These are phyloP conservation scores for Erysiphe neolycopersici DNA, from an alignment of 2,329 filamentous ascomycete species.

Conservation along the genomic window DNA sequence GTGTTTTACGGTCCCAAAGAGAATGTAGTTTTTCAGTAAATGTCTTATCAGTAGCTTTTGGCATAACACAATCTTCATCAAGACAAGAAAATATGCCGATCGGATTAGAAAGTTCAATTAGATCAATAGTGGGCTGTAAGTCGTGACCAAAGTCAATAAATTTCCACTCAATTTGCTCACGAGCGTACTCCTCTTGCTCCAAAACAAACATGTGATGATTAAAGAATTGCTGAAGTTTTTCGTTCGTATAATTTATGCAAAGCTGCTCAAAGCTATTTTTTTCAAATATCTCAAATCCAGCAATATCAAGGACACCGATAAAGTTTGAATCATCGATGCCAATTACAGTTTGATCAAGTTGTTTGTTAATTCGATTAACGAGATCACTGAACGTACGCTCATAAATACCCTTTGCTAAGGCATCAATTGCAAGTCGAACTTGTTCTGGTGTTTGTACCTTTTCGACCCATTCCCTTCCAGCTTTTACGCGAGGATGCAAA, in stretches of 20 bases:
- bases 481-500: constrained; percentile 80
- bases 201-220: constrained; percentile 99
- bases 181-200: constrained; percentile 91
- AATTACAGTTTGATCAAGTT: constrained; percentile 65
- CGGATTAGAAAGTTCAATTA: constrained; percentile 86
- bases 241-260: constrained; percentile 99
- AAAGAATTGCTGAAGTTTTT: constrained; percentile 97
- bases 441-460: constrained; percentile 96
- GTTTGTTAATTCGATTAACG: constrained; percentile 71
- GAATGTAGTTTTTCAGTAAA: constrained; percentile 97
- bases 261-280: constrained; percentile 96
- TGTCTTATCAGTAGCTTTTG: constrained; percentile 85
- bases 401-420: constrained; percentile 89
- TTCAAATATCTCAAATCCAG: constrained; percentile 96
- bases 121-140: constrained; percentile 85
- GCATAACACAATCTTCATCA: constrained; percentile 96
- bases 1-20: constrained; percentile 85
- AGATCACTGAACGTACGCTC: constrained; percentile 87
- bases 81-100: constrained; percentile 98
- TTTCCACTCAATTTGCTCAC: constrained; percentile 97
- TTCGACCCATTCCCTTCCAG: constrained; percentile 91
- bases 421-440: constrained; percentile 69
- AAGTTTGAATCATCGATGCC: constrained; percentile 76
- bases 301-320: constrained; percentile 95
- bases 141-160: constrained; percentile 98